phyloP scores from a whole-genome alignment of 208 protist species.

The Novymonas esmeraldas region DNA sequence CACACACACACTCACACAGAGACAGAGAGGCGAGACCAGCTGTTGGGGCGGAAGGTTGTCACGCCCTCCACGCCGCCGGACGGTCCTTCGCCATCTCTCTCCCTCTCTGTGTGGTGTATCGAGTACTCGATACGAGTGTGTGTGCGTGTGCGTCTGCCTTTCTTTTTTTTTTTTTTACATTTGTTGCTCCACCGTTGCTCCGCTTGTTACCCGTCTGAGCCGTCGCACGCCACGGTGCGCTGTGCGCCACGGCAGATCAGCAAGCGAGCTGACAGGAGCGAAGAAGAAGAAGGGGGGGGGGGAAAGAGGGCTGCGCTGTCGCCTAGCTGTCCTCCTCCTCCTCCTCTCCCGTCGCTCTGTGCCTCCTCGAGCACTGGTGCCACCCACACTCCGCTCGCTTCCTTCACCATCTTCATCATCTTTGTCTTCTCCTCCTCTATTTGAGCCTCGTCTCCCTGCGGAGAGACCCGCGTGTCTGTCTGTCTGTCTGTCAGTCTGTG shows the following conservation, averaged over 20 bases:
- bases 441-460: too few relatives aligned
- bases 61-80: too few relatives aligned
- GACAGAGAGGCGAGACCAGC: too few relatives aligned
- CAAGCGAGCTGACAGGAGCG: background rate
- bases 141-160: constrained; percentile 4
- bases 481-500: background rate
- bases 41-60: too few relatives aligned
- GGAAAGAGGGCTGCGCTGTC: background rate
- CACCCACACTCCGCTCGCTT: too few relatives aligned
- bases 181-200: background rate
- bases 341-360: background rate
- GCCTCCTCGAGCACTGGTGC: too few relatives aligned
- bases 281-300: constrained; percentile 6
- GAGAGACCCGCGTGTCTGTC: constrained; percentile 1
- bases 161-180: constrained; percentile 18
- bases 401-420: too few relatives aligned
- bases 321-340: background rate
- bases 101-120: background rate
- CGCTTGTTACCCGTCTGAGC: too few relatives aligned
- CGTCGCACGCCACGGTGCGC: too few relatives aligned
- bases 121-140: background rate
- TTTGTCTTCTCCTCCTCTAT: too few relatives aligned
- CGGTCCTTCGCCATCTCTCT: background rate
- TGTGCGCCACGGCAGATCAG: too few relatives aligned
- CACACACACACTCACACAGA: too few relatives aligned